Evolutionary conservation across 1,284 basidiomycete genomes (phyloP).

Genomic region (Cryptococcus sp.): DNA sequence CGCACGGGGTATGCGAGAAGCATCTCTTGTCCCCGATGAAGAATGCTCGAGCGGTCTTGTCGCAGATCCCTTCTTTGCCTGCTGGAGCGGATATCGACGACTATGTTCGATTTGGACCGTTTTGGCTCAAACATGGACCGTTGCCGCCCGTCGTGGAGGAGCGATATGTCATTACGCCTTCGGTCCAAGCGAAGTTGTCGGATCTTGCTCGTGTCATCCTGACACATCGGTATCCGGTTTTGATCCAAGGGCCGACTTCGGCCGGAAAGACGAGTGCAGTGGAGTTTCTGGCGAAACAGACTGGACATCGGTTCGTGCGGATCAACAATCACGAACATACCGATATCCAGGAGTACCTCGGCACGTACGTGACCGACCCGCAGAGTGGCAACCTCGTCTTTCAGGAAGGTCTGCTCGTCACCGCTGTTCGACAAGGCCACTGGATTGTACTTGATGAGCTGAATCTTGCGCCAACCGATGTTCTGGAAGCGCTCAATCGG

Average conservation of each 20-base stretch:
- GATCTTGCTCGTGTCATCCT: constrained; percentile 87
- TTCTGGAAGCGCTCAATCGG: constrained; percentile 94
- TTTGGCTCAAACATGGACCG: constrained; percentile 79
- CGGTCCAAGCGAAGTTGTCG: constrained; percentile 89
- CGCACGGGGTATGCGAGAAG: constrained; percentile 64
- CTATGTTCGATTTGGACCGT: constrained; percentile 81
- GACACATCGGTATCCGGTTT: constrained; percentile 83
- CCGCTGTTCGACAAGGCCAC: constrained; percentile 83
- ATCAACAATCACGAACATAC: constrained; percentile 99
- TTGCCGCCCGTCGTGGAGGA: constrained; percentile 54
- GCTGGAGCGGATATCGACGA: constrained; percentile 52
- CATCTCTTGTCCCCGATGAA: constrained; percentile 77
- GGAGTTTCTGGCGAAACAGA: constrained; percentile 88
- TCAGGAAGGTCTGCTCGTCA: constrained; percentile 89
- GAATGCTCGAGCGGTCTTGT: constrained; percentile 70
- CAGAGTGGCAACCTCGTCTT: constrained; percentile 87
- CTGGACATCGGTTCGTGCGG: constrained; percentile 92
- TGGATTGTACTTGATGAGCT: constrained; percentile 99
- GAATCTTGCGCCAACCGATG: constrained; percentile 95
- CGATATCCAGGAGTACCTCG: constrained; percentile 97
- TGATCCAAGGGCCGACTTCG: constrained; percentile 97
- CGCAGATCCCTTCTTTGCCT: constrained; percentile 62
- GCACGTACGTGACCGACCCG: constrained; percentile 92
- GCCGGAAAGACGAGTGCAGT: constrained; percentile 96
- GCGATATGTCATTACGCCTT: constrained; percentile 90